These are phyloP conservation scores for Pleurotus pulmonarius DNA, from an alignment of 768 basidiomycete species.

Conservation along the genomic window DNA sequence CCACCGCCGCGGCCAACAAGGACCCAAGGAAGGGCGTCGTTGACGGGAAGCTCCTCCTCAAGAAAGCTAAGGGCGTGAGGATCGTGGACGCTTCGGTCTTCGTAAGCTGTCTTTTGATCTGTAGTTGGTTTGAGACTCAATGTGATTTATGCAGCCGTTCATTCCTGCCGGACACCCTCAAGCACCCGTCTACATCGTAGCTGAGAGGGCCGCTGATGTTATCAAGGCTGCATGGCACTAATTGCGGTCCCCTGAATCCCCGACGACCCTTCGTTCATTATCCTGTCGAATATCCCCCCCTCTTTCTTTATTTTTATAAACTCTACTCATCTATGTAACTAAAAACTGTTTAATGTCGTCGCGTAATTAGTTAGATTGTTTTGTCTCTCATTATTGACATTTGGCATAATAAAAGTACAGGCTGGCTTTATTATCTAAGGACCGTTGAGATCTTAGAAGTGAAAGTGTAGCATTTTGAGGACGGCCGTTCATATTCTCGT, in stretches of 20 bases:
- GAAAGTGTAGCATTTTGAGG: no score
- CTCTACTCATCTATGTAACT: no score
- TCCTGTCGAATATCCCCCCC: no score
- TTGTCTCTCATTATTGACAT: no score
- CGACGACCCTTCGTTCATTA: no score
- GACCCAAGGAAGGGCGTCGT: conserved; percentile 28
- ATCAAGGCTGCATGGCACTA: conserved; percentile 17
- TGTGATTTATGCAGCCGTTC: conserved; percentile 14
- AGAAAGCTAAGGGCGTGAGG: conserved; percentile 27
- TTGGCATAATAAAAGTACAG: no score
- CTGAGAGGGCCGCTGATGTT: conserved; percentile 26
- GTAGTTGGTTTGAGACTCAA: not conserved
- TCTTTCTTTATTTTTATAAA: no score
- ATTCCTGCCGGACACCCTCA: conserved; percentile 25
- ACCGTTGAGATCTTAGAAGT: no score
- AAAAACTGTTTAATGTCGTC: no score
- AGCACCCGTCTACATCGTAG: conserved; percentile 22
- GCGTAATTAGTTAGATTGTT: no score
- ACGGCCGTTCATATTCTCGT: no score
- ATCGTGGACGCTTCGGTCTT: conserved; percentile 36
- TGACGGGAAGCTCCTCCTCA: conserved; percentile 28
- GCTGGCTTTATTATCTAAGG: no score
- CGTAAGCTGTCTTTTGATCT: conserved; percentile 15
- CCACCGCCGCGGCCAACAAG: conserved; percentile 21
- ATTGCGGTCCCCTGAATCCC: not conserved